Evolutionary conservation across 768 basidiomycete genomes (phyloP), one percentile per base, ranked within the genome.

Genomic region (Calocera viscosa): DNA sequence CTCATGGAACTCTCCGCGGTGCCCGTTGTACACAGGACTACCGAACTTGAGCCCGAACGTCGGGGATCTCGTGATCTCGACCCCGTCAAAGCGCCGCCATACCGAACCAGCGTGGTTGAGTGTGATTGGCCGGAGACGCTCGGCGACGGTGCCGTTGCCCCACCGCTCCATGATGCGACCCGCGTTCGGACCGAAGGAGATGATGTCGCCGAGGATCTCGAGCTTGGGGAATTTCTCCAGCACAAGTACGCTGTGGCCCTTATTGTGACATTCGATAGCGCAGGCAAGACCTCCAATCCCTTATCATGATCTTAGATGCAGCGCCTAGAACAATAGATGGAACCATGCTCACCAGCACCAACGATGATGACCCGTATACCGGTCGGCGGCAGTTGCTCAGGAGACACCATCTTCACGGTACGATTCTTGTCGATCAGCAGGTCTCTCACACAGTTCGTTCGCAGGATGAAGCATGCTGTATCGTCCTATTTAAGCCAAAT

Each of bases 241-340:
- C n/a, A 75, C 60, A n/a, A 39, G 66, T 26, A 72, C 72, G 5
- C 72, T 65, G 68, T 72, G 72, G 7, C 70, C 69, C 41, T 68
- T 72, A 26, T 73, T 60, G n/a, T 72, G 70, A 34, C 70, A 72
- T 65, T 73, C 74, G 41, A 78, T 71, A 16, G 74, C 74, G 60
- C 72, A 73, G 1, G 71, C 72, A 1, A 78, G 66, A 5, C 74
- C 76, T 2, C 68, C 72, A 49, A 73, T 72, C 19, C 75, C 71
- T 47, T 19, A 3, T 47, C 19, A 40, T 40, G 39, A 40, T 10
- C 10, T 40, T 10, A 40, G 19, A 10, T 40, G 39, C 39, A n/a
- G n/a, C 35, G 35, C 35, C 5, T 38, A 38, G 14, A 14, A 38
- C 5, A 38, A 38, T 38, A 19, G 43, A 8, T 47, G 16, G 43